Evolutionary conservation across 495 filamentous ascomycete genomes (phyloP).

Genomic region (Talaromyces trachyspermus): DNA sequence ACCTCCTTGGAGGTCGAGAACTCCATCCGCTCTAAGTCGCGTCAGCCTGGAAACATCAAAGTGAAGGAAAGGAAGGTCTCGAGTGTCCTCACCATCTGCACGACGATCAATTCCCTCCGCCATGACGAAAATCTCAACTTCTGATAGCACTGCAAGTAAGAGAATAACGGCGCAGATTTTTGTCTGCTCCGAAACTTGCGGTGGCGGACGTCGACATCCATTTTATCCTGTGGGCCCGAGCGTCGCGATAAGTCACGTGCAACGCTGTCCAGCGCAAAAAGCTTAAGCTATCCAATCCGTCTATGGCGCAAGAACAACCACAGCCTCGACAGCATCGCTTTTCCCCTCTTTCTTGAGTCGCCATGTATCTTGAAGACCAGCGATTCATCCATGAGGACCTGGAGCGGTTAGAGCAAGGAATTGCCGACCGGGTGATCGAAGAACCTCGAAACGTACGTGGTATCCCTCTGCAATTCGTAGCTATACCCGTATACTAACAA

Average conservation of each 20-base stretch:
- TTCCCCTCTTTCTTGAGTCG: slow-evolving; percentile 19
- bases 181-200: too few species aligned
- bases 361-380: slow-evolving; percentile 86
- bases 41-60: slow-evolving; percentile 19
- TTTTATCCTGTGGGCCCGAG: slow-evolving; percentile 1
- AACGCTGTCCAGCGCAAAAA: not conserved
- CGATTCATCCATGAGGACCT: slow-evolving; percentile 90
- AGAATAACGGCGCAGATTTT: too few species aligned
- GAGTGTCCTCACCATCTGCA: slow-evolving; percentile 53
- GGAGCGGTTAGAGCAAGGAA: slow-evolving; percentile 87
- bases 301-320: slow-evolving; percentile 4
- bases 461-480: not conserved
- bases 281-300: not conserved
- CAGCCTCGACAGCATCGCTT: not conserved
- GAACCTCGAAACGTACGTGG: slow-evolving; percentile 77
- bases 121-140: slow-evolving; percentile 46
- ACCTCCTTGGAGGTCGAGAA: slow-evolving; percentile 98
- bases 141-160: not conserved
- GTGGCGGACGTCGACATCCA: slow-evolving; percentile 6
- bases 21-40: slow-evolving; percentile 74
- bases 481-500: slow-evolving; percentile 20
- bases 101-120: slow-evolving; percentile 92
- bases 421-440: slow-evolving; percentile 79
- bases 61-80: not conserved
- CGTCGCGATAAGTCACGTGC: not conserved